Evolutionary conservation across 495 filamentous ascomycete genomes (phyloP).

Genomic region (Talaromyces liani): DNA sequence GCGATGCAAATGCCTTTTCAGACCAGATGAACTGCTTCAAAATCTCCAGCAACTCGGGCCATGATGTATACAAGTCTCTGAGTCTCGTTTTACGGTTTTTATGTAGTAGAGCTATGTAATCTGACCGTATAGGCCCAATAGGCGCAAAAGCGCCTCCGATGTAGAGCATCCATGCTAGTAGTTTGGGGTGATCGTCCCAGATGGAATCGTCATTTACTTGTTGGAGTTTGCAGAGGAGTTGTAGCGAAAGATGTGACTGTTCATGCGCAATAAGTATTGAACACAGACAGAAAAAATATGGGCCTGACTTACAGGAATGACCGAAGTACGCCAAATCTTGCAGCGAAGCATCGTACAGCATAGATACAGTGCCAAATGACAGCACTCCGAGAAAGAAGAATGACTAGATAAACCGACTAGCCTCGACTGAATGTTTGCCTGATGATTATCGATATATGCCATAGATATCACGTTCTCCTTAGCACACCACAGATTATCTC

Average conservation of each 20-base stretch:
- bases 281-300: not conserved
- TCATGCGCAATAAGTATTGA: not conserved
- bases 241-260: slow-evolving; percentile 27
- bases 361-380: slow-evolving; percentile 29
- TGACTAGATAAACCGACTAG: slow-evolving; percentile 15
- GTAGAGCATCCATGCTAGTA: slow-evolving; percentile 28
- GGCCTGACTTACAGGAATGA: slow-evolving; percentile 23
- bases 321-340: slow-evolving; percentile 26
- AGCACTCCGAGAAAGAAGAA: slow-evolving; percentile 21
- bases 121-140: slow-evolving; percentile 18
- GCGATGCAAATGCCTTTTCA: slow-evolving; percentile 25
- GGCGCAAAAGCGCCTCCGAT: slow-evolving; percentile 34
- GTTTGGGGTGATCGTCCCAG: slow-evolving; percentile 21
- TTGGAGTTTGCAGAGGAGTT: slow-evolving; percentile 24
- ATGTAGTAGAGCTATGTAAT: slow-evolving; percentile 21
- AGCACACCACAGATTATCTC: slow-evolving; percentile 15
- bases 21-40: slow-evolving; percentile 33
- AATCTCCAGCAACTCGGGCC: slow-evolving; percentile 19
- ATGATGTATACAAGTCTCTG: slow-evolving; percentile 12
- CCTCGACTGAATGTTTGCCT: slow-evolving; percentile 29
- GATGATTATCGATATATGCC: slow-evolving; percentile 30
- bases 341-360: slow-evolving; percentile 30
- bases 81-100: slow-evolving; percentile 9
- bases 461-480: slow-evolving; percentile 21
- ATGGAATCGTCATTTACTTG: slow-evolving; percentile 14